A percentile compares a stretch with the other conserved stretches of the same genome.
phyloP scores from a whole-genome alignment of 1,139 yeast species.

The Candida tropicalis region DNA sequence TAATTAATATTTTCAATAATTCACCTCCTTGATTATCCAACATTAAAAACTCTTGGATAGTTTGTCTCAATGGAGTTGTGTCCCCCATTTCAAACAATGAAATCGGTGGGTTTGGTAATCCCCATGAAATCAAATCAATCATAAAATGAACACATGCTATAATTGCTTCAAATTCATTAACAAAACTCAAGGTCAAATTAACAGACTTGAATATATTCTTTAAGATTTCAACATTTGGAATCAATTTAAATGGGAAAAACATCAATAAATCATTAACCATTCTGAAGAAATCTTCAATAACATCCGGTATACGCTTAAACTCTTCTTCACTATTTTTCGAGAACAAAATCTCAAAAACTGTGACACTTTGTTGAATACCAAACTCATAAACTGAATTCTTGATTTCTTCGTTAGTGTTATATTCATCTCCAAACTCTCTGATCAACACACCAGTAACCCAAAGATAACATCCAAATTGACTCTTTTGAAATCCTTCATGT shows the following conservation, averaged over 20 bases:
- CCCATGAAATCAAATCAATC: conserved; percentile 83
- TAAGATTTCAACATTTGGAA: conserved; percentile 58
- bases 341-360: conserved; percentile 40
- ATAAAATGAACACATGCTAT: conserved; percentile 72
- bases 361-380: conserved; percentile 48
- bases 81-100: conserved; percentile 59
- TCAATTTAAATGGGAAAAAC: conserved; percentile 72
- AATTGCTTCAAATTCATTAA: conserved; percentile 74
- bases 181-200: conserved; percentile 50
- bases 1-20: conserved; percentile 55
- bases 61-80: conserved; percentile 47
- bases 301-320: conserved; percentile 60
- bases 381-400: conserved; percentile 50
- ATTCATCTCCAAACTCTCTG: conserved; percentile 73
- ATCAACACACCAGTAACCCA: conserved; percentile 90
- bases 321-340: conserved; percentile 27
- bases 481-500: conserved; percentile 67
- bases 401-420: conserved; percentile 35
- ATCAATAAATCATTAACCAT: conserved; percentile 79
- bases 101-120: conserved; percentile 76
- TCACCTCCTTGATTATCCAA: conserved; percentile 58
- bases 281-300: conserved; percentile 86
- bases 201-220: conserved; percentile 64
- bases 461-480: conserved; percentile 78
- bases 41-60: conserved; percentile 43